A percentile compares a stretch with the other conserved stretches of the same genome.
These are phyloP conservation scores for Solanum habrochaites DNA, from an alignment of 257 asterid species.

Conservation along the genomic window DNA sequence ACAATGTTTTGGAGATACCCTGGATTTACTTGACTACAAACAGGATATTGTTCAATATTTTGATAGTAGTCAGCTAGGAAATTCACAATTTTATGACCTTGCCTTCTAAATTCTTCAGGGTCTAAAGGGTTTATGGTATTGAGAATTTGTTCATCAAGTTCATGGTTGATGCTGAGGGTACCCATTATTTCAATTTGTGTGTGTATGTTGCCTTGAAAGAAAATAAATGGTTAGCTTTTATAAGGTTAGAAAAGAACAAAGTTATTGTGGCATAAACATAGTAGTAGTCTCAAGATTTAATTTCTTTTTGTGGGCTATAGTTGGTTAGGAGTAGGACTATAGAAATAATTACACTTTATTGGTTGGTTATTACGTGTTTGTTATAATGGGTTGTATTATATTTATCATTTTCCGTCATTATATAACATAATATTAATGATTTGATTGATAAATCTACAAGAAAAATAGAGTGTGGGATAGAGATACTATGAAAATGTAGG, in stretches of 20 bases:
- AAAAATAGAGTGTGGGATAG: background rate
- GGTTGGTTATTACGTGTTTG: background rate
- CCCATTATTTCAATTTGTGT: background rate
- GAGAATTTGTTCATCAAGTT: background rate
- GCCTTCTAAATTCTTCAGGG: slow-evolving; percentile 59
- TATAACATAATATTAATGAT: too few species aligned
- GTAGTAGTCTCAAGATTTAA: background rate
- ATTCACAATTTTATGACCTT: slow-evolving; percentile 49
- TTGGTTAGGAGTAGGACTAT: background rate
- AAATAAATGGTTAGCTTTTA: background rate
- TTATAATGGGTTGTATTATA: too few species aligned
- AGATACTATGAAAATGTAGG: background rate
- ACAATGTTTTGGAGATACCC: slow-evolving; percentile 45
- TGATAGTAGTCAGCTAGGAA: slow-evolving; percentile 66
- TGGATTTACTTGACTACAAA: slow-evolving; percentile 66
- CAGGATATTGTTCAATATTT: slow-evolving; percentile 57
- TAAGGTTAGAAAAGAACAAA: background rate
- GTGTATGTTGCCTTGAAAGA: background rate
- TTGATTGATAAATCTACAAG: too few species aligned
- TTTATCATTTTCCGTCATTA: too few species aligned
- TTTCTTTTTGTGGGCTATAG: background rate
- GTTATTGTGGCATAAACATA: background rate
- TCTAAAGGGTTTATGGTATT: slow-evolving; percentile 41
- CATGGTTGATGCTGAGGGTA: background rate
- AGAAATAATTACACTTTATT: background rate